These are phyloP conservation scores for Primulina tabacum DNA, from an alignment of 257 asterid species.

Conservation along the genomic window DNA sequence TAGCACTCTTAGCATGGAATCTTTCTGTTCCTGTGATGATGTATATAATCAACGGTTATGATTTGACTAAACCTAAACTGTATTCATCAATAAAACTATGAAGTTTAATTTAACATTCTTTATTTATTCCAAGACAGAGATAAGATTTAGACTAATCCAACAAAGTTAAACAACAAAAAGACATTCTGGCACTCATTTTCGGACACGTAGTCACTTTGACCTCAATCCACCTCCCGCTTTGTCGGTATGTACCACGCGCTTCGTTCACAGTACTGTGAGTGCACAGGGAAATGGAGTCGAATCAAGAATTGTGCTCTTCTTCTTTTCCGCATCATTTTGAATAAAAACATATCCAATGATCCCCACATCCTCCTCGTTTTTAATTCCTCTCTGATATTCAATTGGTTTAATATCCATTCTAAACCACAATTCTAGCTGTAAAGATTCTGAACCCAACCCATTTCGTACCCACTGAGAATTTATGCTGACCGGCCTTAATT, in stretches of 20 bases:
- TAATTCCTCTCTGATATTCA: constrained; percentile 19
- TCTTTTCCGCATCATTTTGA: constrained; percentile 28
- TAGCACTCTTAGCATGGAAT: too few relatives aligned
- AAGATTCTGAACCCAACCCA: constrained; percentile 27
- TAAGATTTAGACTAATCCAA: constrained; percentile 29
- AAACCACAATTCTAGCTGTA: constrained; percentile 38
- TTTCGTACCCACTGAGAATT: constrained; percentile 31
- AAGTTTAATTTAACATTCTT: too few relatives aligned
- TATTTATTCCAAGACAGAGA: constrained; percentile 17
- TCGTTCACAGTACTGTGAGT: constrained; percentile 23
- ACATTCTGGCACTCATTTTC: constrained; percentile 24
- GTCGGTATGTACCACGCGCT: constrained; percentile 31
- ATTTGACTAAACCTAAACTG: too few relatives aligned
- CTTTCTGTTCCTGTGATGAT: too few relatives aligned
- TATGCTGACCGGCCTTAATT: constrained; percentile 13
- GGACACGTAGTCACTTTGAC: constrained; percentile 21
- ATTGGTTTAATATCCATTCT: constrained; percentile 21
- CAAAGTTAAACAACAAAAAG: constrained; percentile 27
- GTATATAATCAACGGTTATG: too few relatives aligned
- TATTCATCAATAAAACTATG: too few relatives aligned
- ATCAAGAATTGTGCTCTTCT: too few relatives aligned
- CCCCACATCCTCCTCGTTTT: constrained; percentile 21
- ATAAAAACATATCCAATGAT: constrained; percentile 30
- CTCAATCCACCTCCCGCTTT: constrained; percentile 14
- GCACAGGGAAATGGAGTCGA: too few relatives aligned